These are phyloP conservation scores for Saccharomyces pastorianus DNA, from an alignment of 1,139 yeast genomes.

Conservation along the genomic window DNA sequence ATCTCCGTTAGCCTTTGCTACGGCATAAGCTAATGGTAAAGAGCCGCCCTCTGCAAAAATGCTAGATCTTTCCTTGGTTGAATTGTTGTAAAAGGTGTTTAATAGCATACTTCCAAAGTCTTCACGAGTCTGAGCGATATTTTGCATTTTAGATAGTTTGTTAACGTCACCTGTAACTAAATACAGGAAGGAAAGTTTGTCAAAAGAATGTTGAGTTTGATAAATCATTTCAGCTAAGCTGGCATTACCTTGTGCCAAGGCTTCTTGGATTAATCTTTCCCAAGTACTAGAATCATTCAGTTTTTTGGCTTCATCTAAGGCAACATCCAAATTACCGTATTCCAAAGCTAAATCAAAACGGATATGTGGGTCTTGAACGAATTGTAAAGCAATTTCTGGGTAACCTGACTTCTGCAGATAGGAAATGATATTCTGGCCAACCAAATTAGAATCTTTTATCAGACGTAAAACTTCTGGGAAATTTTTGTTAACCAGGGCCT, in stretches of 20 bases:
- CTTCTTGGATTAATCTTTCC: slow-evolving; percentile 80
- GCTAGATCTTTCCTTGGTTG: slow-evolving; percentile 66
- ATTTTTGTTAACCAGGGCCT: slow-evolving; percentile 81
- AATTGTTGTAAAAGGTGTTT: slow-evolving; percentile 71
- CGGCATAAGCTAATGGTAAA: slow-evolving; percentile 83
- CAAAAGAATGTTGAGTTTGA: slow-evolving; percentile 81
- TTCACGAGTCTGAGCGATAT: slow-evolving; percentile 83
- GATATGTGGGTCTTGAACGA: slow-evolving; percentile 93
- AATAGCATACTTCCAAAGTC: slow-evolving; percentile 76
- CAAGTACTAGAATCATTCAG: slow-evolving; percentile 64
- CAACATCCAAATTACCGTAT: slow-evolving; percentile 80
- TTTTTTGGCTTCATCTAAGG: slow-evolving; percentile 80
- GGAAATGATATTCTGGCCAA: slow-evolving; percentile 94
- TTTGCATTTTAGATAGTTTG: slow-evolving; percentile 75
- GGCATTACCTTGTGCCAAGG: slow-evolving; percentile 81
- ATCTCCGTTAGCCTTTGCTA: slow-evolving; percentile 83
- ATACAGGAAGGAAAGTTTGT: slow-evolving; percentile 82
- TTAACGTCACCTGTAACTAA: slow-evolving; percentile 71
- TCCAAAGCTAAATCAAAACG: slow-evolving; percentile 92
- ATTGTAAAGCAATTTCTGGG: slow-evolving; percentile 90
- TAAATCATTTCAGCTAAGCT: slow-evolving; percentile 79
- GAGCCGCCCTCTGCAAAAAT: slow-evolving; percentile 73
- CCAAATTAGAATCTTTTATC: slow-evolving; percentile 80
- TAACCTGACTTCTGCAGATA: slow-evolving; percentile 92
- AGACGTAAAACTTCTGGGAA: slow-evolving; percentile 87